phyloP scores from a whole-genome alignment of 345 rosid genomes.

The Sisymbrium irio region DNA sequence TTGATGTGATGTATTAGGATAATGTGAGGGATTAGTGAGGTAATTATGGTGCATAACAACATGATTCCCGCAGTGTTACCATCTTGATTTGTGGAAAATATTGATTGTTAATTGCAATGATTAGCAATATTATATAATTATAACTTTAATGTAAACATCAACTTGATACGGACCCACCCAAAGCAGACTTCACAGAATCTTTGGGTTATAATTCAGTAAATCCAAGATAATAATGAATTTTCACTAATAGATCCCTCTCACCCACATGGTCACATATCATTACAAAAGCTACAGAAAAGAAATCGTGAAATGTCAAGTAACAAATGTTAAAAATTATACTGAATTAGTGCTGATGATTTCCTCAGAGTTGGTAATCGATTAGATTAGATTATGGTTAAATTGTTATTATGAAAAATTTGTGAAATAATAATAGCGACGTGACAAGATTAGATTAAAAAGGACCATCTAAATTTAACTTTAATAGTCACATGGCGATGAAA shows the following conservation, averaged over 20 bases:
- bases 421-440: slow-evolving; percentile 18
- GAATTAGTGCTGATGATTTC: not conserved
- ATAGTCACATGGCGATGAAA: slow-evolving; percentile 28
- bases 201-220: slow-evolving; percentile 57
- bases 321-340: slow-evolving; percentile 1
- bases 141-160: slow-evolving; percentile 49
- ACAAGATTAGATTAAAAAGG: slow-evolving; percentile 25
- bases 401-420: not conserved
- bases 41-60: slow-evolving; percentile 56
- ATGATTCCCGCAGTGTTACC: slow-evolving; percentile 50
- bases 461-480: slow-evolving; percentile 19
- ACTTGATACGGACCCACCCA: slow-evolving; percentile 50
- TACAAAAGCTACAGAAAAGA: not conserved
- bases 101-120: slow-evolving; percentile 47
- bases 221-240: slow-evolving; percentile 27
- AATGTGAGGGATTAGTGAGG: slow-evolving; percentile 37
- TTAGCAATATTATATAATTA: slow-evolving; percentile 39
- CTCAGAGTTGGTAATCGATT: not conserved
- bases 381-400: not conserved
- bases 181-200: slow-evolving; percentile 37
- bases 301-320: slow-evolving; percentile 9
- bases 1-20: slow-evolving; percentile 31
- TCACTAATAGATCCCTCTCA: slow-evolving; percentile 22
- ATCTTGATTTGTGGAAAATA: slow-evolving; percentile 52
- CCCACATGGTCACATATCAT: slow-evolving; percentile 30